phyloP scores from a whole-genome alignment of 176 grass and related monocot genomes.

The Oryza officinalis region DNA sequence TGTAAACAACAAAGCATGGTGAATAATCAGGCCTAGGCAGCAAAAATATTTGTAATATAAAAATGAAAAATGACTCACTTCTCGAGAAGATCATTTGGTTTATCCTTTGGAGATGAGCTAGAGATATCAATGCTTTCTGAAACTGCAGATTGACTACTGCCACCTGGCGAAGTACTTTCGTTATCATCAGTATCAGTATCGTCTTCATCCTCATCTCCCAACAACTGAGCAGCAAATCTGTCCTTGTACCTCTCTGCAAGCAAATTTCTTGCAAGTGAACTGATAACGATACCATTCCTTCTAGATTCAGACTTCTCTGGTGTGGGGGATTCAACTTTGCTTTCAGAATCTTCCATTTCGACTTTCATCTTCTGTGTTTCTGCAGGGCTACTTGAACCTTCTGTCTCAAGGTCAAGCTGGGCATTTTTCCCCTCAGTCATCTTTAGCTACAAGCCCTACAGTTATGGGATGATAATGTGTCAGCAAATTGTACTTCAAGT shows the following conservation, averaged over 20 bases:
- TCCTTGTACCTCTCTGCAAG: slow-evolving; percentile 65
- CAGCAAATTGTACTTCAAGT: background rate
- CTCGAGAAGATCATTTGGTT: slow-evolving; percentile 58
- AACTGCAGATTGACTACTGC: slow-evolving; percentile 5
- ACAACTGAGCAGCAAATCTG: slow-evolving; percentile 40
- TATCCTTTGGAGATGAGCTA: background rate
- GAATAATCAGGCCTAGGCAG: slow-evolving; percentile 20
- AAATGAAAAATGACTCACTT: slow-evolving; percentile 57
- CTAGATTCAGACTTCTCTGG: slow-evolving; percentile 69
- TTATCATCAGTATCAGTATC: slow-evolving; percentile 8
- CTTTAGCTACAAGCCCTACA: slow-evolving; percentile 49
- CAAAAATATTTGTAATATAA: slow-evolving; percentile 1
- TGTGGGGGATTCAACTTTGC: slow-evolving; percentile 70
- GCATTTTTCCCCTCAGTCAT: slow-evolving; percentile 28
- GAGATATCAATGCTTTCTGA: slow-evolving; percentile 9
- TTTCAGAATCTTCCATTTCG: slow-evolving; percentile 39
- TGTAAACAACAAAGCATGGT: slow-evolving; percentile 32
- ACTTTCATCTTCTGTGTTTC: slow-evolving; percentile 29
- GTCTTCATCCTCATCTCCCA: slow-evolving; percentile 33
- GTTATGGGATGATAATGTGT: slow-evolving; percentile 17
- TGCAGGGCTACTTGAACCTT: slow-evolving; percentile 40
- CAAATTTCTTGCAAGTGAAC: slow-evolving; percentile 64
- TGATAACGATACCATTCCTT: slow-evolving; percentile 55
- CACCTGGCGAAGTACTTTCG: slow-evolving; percentile 25
- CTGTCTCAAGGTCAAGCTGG: slow-evolving; percentile 36